These are phyloP conservation scores for Actinomortierella ambigua DNA, from an alignment of 371 early-diverging fungal genomes.

Conservation along the genomic window DNA sequence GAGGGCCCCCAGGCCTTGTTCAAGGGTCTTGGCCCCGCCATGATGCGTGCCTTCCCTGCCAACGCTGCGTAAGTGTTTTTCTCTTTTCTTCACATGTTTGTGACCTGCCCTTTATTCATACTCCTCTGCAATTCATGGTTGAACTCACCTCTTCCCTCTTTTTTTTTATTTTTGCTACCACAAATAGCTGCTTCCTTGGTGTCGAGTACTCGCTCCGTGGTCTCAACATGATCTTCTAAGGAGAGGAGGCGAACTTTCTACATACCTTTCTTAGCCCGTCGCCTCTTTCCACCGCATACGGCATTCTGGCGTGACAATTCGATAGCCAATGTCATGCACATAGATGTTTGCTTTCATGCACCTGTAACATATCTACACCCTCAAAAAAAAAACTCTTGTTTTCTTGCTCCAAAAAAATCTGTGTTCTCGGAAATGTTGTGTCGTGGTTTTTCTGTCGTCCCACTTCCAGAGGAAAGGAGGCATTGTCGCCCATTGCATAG, in stretches of 20 bases:
- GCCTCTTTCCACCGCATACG: too few relatives aligned
- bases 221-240: constrained; percentile 72
- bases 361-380: too few relatives aligned
- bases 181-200: constrained; percentile 67
- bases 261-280: constrained; percentile 57
- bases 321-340: too few relatives aligned
- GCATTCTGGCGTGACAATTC: too few relatives aligned
- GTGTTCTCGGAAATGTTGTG: too few relatives aligned
- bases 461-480: too few relatives aligned
- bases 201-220: constrained; percentile 67
- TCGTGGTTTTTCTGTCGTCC: too few relatives aligned
- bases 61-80: constrained; percentile 69
- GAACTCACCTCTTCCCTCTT: constrained; percentile 12
- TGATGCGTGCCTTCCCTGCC: constrained; percentile 95
- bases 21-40: constrained; percentile 95
- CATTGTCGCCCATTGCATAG: too few relatives aligned
- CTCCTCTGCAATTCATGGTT: constrained; percentile 46
- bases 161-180: neutral
- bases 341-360: too few relatives aligned
- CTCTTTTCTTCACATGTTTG: constrained; percentile 1
- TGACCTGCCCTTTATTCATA: neutral
- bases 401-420: too few relatives aligned
- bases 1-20: constrained; percentile 95
- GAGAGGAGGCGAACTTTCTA: too few relatives aligned
- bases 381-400: too few relatives aligned